phyloP scores from a whole-genome alignment of 768 basidiomycete genomes.

The Vararia minispora region DNA sequence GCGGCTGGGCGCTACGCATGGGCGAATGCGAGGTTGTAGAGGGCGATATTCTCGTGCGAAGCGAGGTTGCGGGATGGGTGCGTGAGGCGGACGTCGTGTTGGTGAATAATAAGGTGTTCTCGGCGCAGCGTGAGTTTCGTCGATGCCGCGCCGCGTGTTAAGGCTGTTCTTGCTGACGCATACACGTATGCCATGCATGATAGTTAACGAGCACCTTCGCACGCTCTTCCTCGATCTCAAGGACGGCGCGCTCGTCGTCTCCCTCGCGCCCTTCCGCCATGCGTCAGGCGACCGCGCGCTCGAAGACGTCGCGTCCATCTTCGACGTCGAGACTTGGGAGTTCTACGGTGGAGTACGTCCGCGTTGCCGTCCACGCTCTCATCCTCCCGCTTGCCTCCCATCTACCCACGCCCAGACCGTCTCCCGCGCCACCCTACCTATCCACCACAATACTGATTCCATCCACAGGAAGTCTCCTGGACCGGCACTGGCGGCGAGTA shows the following conservation, averaged over 20 bases:
- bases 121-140: slow-evolving; percentile 50
- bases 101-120: slow-evolving; percentile 82
- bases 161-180: neutral
- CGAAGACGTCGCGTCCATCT: slow-evolving; percentile 75
- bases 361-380: too few species aligned
- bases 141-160: neutral
- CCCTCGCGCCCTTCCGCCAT: slow-evolving; percentile 77
- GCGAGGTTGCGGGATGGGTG: slow-evolving; percentile 58
- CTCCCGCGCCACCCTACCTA: too few species aligned
- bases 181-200: slow-evolving; percentile 2
- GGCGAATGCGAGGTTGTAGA: slow-evolving; percentile 73
- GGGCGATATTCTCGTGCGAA: slow-evolving; percentile 74
- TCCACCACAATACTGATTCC: slow-evolving; percentile 5
- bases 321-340: slow-evolving; percentile 57
- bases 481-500: slow-evolving; percentile 59
- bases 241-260: slow-evolving; percentile 84
- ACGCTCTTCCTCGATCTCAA: slow-evolving; percentile 92
- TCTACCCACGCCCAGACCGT: too few species aligned
- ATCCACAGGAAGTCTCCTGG: slow-evolving; percentile 58
- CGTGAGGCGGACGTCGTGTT: slow-evolving; percentile 82
- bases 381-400: too few species aligned
- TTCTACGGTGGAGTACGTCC: slow-evolving; percentile 70
- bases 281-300: slow-evolving; percentile 63
- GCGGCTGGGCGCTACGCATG: slow-evolving; percentile 79
- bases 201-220: slow-evolving; percentile 81